phyloP scores from a whole-genome alignment of 148 eudicot genomes.

The Rhododendron vialii region DNA sequence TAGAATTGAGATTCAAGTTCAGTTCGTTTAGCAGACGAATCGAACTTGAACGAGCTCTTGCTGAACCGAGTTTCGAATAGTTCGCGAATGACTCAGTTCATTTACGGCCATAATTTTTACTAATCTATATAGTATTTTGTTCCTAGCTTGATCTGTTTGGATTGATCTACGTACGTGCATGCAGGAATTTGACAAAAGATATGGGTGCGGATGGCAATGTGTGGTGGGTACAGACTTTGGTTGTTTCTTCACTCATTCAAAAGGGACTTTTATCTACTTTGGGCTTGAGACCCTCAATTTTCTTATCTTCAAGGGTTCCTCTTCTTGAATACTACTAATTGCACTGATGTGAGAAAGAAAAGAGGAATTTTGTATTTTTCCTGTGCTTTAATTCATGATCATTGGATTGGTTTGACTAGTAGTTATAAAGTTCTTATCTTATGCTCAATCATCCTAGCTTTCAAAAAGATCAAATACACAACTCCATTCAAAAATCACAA shows the following conservation, averaged over 20 bases:
- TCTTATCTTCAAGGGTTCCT: slow-evolving; percentile 83
- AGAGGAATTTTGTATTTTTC: background rate
- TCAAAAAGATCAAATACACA: background rate
- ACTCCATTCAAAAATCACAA: too few relatives aligned
- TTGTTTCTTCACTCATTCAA: slow-evolving; percentile 68
- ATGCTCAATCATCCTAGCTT: background rate
- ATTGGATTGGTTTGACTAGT: background rate
- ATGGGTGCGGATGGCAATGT: slow-evolving; percentile 94
- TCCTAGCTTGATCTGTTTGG: background rate
- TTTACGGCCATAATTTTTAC: too few relatives aligned
- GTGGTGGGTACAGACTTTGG: slow-evolving; percentile 90
- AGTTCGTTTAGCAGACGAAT: too few relatives aligned
- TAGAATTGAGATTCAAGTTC: too few relatives aligned
- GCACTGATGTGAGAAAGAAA: too few relatives aligned
- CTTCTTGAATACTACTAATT: background rate
- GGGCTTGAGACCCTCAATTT: slow-evolving; percentile 73
- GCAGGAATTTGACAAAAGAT: slow-evolving; percentile 76
- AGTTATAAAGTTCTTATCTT: background rate
- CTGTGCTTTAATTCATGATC: background rate
- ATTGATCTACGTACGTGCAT: background rate
- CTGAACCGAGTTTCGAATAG: too few relatives aligned
- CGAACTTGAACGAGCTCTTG: too few relatives aligned
- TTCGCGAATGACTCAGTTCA: too few relatives aligned
- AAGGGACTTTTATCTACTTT: slow-evolving; percentile 79
- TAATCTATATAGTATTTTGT: background rate